These are phyloP conservation scores for Benincasa hispida DNA, from an alignment of 306 rosid genomes.

Conservation along the genomic window DNA sequence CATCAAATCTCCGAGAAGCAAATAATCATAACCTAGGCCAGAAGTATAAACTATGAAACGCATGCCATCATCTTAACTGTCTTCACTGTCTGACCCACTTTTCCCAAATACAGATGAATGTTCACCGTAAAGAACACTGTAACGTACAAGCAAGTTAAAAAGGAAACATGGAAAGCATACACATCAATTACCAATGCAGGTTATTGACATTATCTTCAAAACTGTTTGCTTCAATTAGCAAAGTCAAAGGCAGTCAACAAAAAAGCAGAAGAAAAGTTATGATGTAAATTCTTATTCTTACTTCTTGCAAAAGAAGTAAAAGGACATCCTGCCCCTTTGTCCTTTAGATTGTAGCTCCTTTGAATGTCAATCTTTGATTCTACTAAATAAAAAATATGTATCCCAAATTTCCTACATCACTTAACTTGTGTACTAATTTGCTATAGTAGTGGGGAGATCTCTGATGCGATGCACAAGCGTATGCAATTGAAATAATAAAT, in stretches of 20 bases:
- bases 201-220: not conserved
- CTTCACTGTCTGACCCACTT: slow-evolving; percentile 41
- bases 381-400: not conserved
- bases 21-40: no score
- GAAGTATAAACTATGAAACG: no score
- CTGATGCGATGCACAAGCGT: no score
- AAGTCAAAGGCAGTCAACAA: no score
- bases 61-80: no score
- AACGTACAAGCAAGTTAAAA: slow-evolving; percentile 1
- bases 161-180: not conserved
- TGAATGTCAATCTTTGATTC: not conserved
- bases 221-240: not conserved
- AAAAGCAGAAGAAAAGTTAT: no score
- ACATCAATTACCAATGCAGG: not conserved
- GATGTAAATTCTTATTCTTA: no score
- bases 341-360: not conserved
- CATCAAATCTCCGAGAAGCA: no score
- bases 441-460: no score
- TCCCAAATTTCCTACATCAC: not conserved
- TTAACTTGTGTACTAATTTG: no score
- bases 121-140: slow-evolving; percentile 75
- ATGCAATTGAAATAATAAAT: no score
- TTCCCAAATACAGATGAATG: slow-evolving; percentile 45
- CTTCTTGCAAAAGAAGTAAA: no score
- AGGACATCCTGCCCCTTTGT: not conserved